phyloP scores from a whole-genome alignment of 2,329 filamentous ascomycete genomes.

The Colletotrichum theobromicola region DNA sequence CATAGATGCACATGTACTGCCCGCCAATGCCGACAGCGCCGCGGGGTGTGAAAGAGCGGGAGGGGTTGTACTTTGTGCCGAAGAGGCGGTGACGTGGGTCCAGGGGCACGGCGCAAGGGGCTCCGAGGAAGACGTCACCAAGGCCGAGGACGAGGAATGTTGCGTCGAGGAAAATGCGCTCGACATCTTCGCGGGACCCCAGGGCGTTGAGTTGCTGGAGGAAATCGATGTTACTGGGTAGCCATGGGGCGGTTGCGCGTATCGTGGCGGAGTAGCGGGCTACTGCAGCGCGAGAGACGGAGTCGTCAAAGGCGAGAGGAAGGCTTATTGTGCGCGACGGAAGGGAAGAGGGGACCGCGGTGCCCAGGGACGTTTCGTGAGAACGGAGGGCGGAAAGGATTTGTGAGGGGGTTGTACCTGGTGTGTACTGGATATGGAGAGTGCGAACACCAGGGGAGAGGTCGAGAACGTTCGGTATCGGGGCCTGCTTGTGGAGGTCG shows the following conservation, averaged over 20 bases:
- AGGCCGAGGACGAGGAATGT: conserved; percentile 41
- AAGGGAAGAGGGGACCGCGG: conserved; percentile 24
- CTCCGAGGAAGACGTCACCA: conserved; percentile 44
- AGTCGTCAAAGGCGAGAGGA: conserved; percentile 44
- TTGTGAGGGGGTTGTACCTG: conserved; percentile 18
- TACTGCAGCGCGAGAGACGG: conserved; percentile 52
- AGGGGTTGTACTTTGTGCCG: conserved; percentile 43
- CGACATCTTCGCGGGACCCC: conserved; percentile 25
- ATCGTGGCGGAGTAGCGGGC: conserved; percentile 67
- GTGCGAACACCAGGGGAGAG: conserved; percentile 39
- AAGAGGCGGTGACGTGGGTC: conserved; percentile 39
- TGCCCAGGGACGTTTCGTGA: conserved; percentile 29
- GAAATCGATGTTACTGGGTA: conserved; percentile 67
- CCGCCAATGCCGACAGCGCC: conserved; percentile 40
- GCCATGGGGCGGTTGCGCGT: conserved; percentile 63
- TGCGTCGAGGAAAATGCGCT: conserved; percentile 32
- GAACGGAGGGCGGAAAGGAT: conserved; percentile 26
- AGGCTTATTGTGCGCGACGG: conserved; percentile 36
- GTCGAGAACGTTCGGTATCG: conserved; percentile 34
- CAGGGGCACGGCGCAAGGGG: conserved; percentile 39
- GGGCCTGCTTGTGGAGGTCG: conserved; percentile 29
- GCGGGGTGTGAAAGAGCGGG: conserved; percentile 39
- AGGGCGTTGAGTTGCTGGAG: conserved; percentile 39
- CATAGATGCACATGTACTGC: conserved; percentile 44
- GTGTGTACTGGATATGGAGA: conserved; percentile 34